phyloP scores from a whole-genome alignment of 148 eudicot species.

The Spergularia bocconei region DNA sequence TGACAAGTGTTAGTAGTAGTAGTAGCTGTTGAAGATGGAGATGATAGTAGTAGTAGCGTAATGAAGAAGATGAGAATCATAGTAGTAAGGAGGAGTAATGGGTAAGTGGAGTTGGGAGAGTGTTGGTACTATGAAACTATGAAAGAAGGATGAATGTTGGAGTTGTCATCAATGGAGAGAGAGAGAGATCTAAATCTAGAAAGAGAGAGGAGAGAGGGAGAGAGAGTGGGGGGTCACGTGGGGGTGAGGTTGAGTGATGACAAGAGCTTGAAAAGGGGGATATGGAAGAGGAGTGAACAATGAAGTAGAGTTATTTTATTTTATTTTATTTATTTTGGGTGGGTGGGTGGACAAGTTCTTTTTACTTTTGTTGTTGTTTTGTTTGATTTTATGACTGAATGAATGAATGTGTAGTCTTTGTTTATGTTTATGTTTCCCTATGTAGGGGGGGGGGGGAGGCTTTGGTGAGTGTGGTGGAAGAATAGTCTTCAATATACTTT shows the following conservation, averaged over 20 bases:
- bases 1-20: not conserved
- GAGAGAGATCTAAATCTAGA: not conserved
- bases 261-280: constrained; percentile 6
- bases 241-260: constrained; percentile 30
- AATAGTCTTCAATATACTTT: too few species aligned
- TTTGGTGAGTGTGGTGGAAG: not conserved
- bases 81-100: constrained; percentile 16
- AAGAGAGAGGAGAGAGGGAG: not conserved
- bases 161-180: too few species aligned
- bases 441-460: not conserved
- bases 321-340: too few species aligned
- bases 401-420: not conserved
- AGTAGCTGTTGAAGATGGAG: not conserved
- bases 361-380: not conserved
- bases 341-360: too few species aligned
- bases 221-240: constrained; percentile 39
- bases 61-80: not conserved
- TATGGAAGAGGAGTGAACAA: not conserved
- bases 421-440: not conserved
- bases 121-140: too few species aligned
- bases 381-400: not conserved
- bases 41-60: not conserved
- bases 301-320: not conserved
- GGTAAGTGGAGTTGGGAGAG: not conserved
- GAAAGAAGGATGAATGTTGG: not conserved